These are phyloP conservation scores for Aspergillus ruber DNA, from an alignment of 2,329 filamentous ascomycete species.

Conservation along the genomic window DNA sequence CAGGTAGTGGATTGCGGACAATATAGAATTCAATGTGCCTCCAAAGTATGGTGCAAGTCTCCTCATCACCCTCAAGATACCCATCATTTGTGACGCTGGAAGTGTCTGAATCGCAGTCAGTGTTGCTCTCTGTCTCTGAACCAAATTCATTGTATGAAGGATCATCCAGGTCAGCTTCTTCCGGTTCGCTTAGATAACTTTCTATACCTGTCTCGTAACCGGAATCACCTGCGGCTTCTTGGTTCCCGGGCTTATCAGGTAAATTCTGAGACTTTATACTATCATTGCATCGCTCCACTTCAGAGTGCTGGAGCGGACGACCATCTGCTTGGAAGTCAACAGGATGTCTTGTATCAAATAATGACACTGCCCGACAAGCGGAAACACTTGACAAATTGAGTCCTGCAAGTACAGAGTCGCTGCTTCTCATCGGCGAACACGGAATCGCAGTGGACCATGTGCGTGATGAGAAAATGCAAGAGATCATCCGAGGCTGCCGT, in stretches of 20 bases:
- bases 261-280: no score
- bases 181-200: no score
- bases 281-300: constrained; percentile 2
- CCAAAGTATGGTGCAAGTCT: constrained; percentile 6
- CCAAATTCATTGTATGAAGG: no score
- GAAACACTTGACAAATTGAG: constrained; percentile 12
- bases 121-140: no score
- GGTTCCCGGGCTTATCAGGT: no score
- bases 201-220: no score
- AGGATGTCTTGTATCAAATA: constrained; percentile 10
- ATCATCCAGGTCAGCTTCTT: no score
- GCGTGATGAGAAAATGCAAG: constrained; percentile 6
- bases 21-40: constrained; percentile 16
- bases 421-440: constrained; percentile 14
- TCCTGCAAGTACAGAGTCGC: constrained; percentile 5
- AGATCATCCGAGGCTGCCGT: constrained; percentile 10
- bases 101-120: no score
- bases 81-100: no score
- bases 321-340: constrained; percentile 3
- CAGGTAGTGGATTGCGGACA: constrained; percentile 6
- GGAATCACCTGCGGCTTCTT: no score
- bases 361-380: constrained; percentile 11
- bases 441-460: constrained; percentile 7
- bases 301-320: not conserved
- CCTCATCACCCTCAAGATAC: no score